phyloP scores from a whole-genome alignment of 441 rosid species.

The Erodium texanum region DNA sequence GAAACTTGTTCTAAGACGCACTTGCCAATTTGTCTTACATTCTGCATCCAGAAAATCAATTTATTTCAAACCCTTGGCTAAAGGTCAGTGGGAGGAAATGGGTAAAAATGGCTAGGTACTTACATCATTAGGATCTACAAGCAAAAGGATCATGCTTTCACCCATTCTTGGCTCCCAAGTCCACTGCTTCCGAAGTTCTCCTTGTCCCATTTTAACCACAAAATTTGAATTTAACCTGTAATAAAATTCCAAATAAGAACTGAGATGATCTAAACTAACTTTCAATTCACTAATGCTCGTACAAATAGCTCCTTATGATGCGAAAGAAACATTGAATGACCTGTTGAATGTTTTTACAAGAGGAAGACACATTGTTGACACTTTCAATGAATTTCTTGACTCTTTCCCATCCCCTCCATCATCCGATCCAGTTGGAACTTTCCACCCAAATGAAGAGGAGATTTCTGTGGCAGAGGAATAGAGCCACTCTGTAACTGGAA shows the following conservation, averaged over 20 bases:
- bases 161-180: conserved; percentile 93
- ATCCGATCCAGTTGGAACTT: conserved; percentile 84
- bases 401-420: conserved; percentile 77
- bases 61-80: conserved; percentile 11
- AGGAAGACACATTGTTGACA: conserved; percentile 61
- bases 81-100: conserved; percentile 11
- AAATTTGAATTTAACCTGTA: conserved; percentile 76
- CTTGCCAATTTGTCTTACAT: conserved; percentile 82
- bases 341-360: conserved; percentile 72
- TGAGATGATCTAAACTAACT: background rate
- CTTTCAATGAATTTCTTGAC: conserved; percentile 77
- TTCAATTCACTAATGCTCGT: background rate
- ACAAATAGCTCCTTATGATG: background rate
- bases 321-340: conserved; percentile 26
- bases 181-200: conserved; percentile 75
- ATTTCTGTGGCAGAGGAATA: conserved; percentile 59
- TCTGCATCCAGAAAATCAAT: conserved; percentile 44
- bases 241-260: conserved; percentile 20
- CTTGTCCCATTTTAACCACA: conserved; percentile 58
- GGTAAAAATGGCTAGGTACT: conserved; percentile 14
- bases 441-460: conserved; percentile 84
- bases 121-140: conserved; percentile 93
- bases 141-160: conserved; percentile 75
- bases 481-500: conserved; percentile 68
- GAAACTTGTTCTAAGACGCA: conserved; percentile 87